Conservation (phyloP, 257 asterid genomes). For the Jacaranda copaia region DNA sequence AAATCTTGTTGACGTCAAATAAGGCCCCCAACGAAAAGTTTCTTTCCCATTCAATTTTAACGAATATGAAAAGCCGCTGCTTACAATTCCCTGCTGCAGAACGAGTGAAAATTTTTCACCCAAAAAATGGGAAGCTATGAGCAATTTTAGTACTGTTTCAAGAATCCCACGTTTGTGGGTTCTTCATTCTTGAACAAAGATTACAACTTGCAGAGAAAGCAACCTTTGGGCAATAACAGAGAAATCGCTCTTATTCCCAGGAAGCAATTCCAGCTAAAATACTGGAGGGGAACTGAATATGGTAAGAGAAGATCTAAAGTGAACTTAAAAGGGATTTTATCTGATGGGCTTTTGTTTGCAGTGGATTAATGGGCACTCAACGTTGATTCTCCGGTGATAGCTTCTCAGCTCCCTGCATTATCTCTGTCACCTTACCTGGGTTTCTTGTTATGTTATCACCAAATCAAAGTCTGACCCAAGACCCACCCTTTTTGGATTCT, state of each 20-base stretch:
- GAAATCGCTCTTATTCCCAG: slow-evolving; percentile 35
- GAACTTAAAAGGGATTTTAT: slow-evolving; percentile 35
- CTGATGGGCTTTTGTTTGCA: slow-evolving; percentile 55
- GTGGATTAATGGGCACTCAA: slow-evolving; percentile 92
- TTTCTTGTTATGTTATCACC: slow-evolving; percentile 85
- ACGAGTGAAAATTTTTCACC: background rate
- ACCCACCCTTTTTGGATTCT: slow-evolving; percentile 95
- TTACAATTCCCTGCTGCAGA: background rate
- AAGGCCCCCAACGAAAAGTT: too few species aligned
- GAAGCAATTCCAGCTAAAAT: slow-evolving; percentile 34
- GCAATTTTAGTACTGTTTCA: slow-evolving; percentile 41
- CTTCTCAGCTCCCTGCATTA: slow-evolving; percentile 88
- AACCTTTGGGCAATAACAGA: slow-evolving; percentile 25
- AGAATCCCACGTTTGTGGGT: slow-evolving; percentile 35
- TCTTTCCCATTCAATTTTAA: background rate
- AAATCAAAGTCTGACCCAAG: slow-evolving; percentile 88
- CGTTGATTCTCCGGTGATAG: slow-evolving; percentile 79
- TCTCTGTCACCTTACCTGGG: slow-evolving; percentile 89
- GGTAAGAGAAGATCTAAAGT: slow-evolving; percentile 28
- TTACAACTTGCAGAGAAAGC: slow-evolving; percentile 19
- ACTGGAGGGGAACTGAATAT: slow-evolving; percentile 33
- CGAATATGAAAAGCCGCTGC: background rate
- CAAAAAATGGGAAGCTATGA: slow-evolving; percentile 37
- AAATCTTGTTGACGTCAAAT: too few species aligned
- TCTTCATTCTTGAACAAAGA: slow-evolving; percentile 33